phyloP scores from a whole-genome alignment of 495 filamentous ascomycete genomes.

The Pyrenula aspistea region DNA sequence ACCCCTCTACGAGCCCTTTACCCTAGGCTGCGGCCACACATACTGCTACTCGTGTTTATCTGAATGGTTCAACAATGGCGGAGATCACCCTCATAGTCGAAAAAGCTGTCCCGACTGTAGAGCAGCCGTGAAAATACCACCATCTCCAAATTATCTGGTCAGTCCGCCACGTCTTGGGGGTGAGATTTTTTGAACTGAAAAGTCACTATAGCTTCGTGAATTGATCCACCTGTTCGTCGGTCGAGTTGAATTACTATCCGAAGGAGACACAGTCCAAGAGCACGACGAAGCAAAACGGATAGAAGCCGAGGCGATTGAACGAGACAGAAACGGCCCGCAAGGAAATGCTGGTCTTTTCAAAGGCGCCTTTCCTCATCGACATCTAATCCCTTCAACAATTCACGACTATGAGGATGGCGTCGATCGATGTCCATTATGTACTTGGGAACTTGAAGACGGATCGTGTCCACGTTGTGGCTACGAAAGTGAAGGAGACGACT shows the following conservation, averaged over 20 bases:
- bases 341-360: slow-evolving; percentile 50
- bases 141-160: slow-evolving; percentile 61
- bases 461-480: slow-evolving; percentile 43
- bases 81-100: slow-evolving; percentile 21
- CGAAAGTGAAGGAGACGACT: slow-evolving; percentile 25
- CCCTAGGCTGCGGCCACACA: slow-evolving; percentile 59
- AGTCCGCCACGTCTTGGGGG: slow-evolving; percentile 6
- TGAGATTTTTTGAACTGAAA: slow-evolving; percentile 6
- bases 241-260: slow-evolving; percentile 50
- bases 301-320: slow-evolving; percentile 36
- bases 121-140: slow-evolving; percentile 41
- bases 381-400: slow-evolving; percentile 21
- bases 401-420: slow-evolving; percentile 51
- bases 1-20: slow-evolving; percentile 62
- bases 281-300: slow-evolving; percentile 54
- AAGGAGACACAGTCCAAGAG: slow-evolving; percentile 49
- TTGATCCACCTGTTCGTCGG: slow-evolving; percentile 54
- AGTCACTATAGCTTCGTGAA: slow-evolving; percentile 43
- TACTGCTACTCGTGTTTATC: slow-evolving; percentile 48
- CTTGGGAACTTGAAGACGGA: slow-evolving; percentile 52
- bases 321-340: slow-evolving; percentile 22
- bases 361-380: slow-evolving; percentile 38
- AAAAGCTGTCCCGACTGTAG: slow-evolving; percentile 68
- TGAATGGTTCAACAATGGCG: slow-evolving; percentile 21
- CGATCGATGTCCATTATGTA: slow-evolving; percentile 49